Conservation (phyloP, 73 alveolate genomes). For the Tetrahymena malaccensis region DNA sequence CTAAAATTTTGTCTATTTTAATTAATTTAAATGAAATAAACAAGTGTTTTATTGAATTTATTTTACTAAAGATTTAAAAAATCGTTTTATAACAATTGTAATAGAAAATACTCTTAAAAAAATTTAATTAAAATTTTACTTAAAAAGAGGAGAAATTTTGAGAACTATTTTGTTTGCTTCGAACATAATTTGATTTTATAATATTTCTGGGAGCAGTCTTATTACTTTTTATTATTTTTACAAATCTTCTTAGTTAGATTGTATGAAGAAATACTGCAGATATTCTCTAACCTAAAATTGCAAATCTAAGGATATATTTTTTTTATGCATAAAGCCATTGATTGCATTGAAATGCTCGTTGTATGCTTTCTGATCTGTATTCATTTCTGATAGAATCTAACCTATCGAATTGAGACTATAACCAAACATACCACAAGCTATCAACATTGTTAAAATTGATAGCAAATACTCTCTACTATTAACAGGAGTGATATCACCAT, state of each 20-base stretch:
- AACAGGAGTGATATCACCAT: constrained; percentile 59
- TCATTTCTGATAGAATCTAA: constrained; percentile 27
- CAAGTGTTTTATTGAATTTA: no score
- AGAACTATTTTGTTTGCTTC: background rate
- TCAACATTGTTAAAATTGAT: constrained; percentile 34
- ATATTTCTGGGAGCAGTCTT: constrained; percentile 7
- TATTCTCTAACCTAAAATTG: constrained; percentile 10
- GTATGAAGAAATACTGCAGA: constrained; percentile 10
- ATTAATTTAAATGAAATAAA: no score
- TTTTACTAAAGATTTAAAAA: no score
- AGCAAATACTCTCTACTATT: constrained; percentile 42
- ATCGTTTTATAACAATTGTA: no score
- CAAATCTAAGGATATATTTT: background rate
- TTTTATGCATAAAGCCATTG: constrained; percentile 3
- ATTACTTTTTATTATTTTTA: constrained; percentile 2
- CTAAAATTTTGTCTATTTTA: background rate
- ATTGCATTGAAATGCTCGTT: constrained; percentile 3
- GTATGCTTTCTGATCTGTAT: background rate
- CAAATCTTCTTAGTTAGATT: constrained; percentile 15
- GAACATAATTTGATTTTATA: constrained; percentile 1
- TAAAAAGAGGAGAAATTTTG: background rate
- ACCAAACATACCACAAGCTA: constrained; percentile 58
- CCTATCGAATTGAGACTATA: constrained; percentile 40
- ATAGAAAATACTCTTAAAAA: no score
- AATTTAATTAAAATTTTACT: background rate